These are phyloP conservation scores for Naganishia randhawae DNA, from an alignment of 768 basidiomycete species.

Conservation along the genomic window DNA sequence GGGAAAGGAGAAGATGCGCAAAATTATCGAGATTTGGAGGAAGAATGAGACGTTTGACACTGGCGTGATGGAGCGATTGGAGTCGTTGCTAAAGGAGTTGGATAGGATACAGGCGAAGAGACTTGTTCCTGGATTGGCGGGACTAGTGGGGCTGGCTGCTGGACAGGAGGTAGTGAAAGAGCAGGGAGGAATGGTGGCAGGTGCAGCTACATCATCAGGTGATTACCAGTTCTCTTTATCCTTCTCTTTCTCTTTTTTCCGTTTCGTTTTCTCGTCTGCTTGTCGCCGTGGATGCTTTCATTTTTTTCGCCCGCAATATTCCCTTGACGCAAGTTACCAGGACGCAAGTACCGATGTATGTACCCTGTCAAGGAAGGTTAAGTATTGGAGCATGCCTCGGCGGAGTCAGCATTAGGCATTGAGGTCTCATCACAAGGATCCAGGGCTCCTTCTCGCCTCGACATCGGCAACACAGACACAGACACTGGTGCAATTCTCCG, in stretches of 20 bases:
- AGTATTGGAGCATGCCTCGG: no score
- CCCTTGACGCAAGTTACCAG: background rate
- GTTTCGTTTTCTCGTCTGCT: background rate
- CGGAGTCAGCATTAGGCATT: no score
- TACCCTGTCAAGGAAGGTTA: no score
- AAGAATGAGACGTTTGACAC: background rate
- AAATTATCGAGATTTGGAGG: slow-evolving; percentile 15
- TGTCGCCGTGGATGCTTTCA: background rate
- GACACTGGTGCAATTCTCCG: no score
- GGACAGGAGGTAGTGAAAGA: background rate
- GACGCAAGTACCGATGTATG: background rate
- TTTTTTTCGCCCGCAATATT: no score
- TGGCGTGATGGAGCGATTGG: background rate
- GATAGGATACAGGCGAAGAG: background rate
- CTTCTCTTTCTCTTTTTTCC: background rate
- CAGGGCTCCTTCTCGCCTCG: no score
- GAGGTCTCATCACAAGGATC: no score
- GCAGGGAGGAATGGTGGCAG: slow-evolving; percentile 3
- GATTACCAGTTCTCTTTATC: background rate
- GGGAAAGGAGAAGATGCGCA: slow-evolving; percentile 5
- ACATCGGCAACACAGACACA: no score
- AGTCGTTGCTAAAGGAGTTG: slow-evolving; percentile 1
- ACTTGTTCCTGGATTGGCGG: background rate
- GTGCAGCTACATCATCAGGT: background rate
- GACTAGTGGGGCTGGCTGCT: background rate